These are phyloP conservation scores for Rhodotorula sp. DNA, from an alignment of 1,284 basidiomycete species.

Conservation along the genomic window DNA sequence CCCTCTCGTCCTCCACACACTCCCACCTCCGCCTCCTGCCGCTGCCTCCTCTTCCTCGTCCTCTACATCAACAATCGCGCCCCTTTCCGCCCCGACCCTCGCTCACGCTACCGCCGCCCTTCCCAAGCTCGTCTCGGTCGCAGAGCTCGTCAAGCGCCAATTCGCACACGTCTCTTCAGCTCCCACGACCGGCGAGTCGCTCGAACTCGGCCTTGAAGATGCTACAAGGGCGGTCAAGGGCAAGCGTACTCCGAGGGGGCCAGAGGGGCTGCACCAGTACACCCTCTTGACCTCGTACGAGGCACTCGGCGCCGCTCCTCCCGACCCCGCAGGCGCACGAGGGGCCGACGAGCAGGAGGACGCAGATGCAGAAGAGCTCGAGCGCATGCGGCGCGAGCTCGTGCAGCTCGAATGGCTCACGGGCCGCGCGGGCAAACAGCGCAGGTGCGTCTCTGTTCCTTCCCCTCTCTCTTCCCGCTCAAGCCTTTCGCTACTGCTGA, in stretches of 20 bases:
- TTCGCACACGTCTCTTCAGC: background rate
- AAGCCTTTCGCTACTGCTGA: background rate
- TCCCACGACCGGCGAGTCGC: background rate
- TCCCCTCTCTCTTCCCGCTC: fast-evolving
- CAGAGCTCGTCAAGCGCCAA: conserved; percentile 31
- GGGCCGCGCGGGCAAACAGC: conserved; percentile 8
- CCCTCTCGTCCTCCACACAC: conserved; percentile 17
- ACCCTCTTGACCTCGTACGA: conserved; percentile 23
- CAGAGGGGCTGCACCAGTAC: conserved; percentile 25
- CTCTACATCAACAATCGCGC: background rate
- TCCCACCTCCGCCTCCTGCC: background rate
- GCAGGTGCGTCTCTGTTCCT: conserved; percentile 5
- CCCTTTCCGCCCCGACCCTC: background rate
- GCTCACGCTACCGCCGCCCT: conserved; percentile 3
- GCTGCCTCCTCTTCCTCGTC: background rate
- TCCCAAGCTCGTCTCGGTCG: conserved; percentile 32
- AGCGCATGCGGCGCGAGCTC: conserved; percentile 10
- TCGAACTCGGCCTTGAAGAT: too few species aligned
- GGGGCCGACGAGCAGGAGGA: background rate
- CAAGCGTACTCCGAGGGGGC: background rate
- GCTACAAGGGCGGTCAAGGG: too few species aligned
- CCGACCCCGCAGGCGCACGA: background rate
- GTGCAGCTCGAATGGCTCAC: conserved; percentile 31
- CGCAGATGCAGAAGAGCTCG: background rate
- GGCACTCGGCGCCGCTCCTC: background rate